These are phyloP conservation scores for Spergularia marina DNA, from an alignment of 148 eudicot species.

Conservation along the genomic window DNA sequence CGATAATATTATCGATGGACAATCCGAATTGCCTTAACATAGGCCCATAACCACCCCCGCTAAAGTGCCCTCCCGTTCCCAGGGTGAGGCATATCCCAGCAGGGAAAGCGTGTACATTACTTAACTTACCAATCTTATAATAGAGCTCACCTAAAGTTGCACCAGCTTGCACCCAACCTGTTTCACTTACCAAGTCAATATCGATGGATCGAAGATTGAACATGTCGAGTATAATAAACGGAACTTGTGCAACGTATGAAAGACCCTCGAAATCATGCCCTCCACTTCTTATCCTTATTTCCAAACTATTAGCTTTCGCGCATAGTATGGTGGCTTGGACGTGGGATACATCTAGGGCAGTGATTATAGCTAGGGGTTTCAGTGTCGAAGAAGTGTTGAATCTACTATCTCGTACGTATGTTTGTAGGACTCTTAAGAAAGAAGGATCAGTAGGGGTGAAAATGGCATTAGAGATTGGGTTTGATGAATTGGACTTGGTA, in stretches of 20 bases:
- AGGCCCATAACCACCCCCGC: constrained; percentile 36
- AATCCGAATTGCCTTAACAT: constrained; percentile 37
- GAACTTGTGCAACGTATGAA: constrained; percentile 28
- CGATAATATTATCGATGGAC: constrained; percentile 31
- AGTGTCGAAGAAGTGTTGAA: constrained; percentile 14
- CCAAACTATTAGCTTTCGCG: constrained; percentile 19
- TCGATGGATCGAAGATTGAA: constrained; percentile 26
- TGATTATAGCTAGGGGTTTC: constrained; percentile 13
- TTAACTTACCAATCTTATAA: constrained; percentile 24
- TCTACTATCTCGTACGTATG: constrained; percentile 14
- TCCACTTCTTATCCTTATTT: constrained; percentile 10
- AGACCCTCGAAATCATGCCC: constrained; percentile 24
- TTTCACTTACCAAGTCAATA: constrained; percentile 23
- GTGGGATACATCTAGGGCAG: constrained; percentile 21
- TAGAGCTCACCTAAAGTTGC: constrained; percentile 38
- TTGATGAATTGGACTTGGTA: constrained; percentile 12
- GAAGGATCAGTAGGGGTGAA: constrained; percentile 18
- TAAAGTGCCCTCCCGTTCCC: constrained; percentile 35
- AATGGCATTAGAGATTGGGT: constrained; percentile 25
- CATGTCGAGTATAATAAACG: constrained; percentile 27
- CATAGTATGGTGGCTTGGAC: constrained; percentile 26
- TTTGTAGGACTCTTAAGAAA: constrained; percentile 9
- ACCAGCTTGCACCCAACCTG: constrained; percentile 35
- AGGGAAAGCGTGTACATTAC: constrained; percentile 31
- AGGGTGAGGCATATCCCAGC: constrained; percentile 30